phyloP scores from a whole-genome alignment of 169 alveolate species.

The Eimeria necatrix region DNA sequence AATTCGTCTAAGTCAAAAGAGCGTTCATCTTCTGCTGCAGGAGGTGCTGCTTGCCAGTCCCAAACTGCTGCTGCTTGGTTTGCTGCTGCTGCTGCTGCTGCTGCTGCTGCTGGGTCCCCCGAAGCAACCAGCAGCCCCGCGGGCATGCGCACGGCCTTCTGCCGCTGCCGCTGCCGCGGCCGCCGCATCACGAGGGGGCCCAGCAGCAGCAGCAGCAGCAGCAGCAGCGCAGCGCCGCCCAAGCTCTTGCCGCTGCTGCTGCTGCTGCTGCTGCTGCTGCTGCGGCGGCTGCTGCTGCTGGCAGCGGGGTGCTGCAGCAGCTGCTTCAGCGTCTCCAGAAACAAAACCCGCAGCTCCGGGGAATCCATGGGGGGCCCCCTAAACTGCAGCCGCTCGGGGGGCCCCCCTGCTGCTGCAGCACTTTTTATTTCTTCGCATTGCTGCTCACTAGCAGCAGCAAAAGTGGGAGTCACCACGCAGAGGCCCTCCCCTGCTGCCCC shows the following conservation, averaged over 20 bases:
- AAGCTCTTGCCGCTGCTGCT: neutral
- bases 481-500: neutral
- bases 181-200: neutral
- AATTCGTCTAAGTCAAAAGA: slow-evolving; percentile 8
- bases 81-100: slow-evolving; percentile 10
- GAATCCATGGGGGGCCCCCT: too few species aligned
- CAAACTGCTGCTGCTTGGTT: neutral
- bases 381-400: neutral
- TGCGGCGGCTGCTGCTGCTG: neutral
- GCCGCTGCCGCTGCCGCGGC: neutral
- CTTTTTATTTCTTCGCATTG: neutral
- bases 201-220: neutral
- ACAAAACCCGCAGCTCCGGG: too few species aligned
- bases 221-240: neutral
- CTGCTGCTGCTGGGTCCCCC: neutral
- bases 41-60: slow-evolving; percentile 23
- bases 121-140: too few species aligned
- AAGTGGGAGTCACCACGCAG: neutral
- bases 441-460: neutral
- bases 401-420: neutral
- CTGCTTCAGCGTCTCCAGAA: too few species aligned
- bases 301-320: slow-evolving; percentile 6
- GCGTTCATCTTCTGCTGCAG: slow-evolving; percentile 26
- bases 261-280: neutral
- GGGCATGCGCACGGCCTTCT: too few species aligned